Conservation (phyloP, 768 basidiomycete species). For the Daedaleopsis sinensis region DNA sequence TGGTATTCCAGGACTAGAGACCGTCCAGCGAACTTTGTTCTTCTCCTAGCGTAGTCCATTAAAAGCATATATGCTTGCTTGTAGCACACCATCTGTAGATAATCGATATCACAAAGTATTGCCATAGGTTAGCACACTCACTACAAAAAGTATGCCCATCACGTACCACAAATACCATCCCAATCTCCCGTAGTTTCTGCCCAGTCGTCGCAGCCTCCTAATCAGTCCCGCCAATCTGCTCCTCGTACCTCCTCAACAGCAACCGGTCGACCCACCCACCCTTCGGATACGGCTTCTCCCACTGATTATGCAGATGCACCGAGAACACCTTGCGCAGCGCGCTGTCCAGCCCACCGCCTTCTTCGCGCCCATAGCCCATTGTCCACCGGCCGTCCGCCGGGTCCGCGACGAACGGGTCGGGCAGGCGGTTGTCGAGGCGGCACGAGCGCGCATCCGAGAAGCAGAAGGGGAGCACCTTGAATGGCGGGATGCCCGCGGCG, state of each 20-base stretch:
- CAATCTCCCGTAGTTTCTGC: not conserved
- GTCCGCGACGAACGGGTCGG: slow-evolving; percentile 75
- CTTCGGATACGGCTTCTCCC: slow-evolving; percentile 84
- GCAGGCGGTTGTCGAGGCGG: slow-evolving; percentile 89
- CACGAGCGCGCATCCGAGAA: slow-evolving; percentile 92
- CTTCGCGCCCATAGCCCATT: slow-evolving; percentile 60
- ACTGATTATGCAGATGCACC: slow-evolving; percentile 95
- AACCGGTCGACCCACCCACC: slow-evolving; percentile 88
- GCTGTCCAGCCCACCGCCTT: slow-evolving; percentile 64
- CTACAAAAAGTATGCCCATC: too few species aligned
- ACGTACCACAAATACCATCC: too few species aligned
- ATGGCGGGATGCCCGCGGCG: slow-evolving; percentile 72
- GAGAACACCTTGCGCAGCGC: slow-evolving; percentile 76
- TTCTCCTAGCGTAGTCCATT: too few species aligned
- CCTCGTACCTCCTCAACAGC: slow-evolving; percentile 66
- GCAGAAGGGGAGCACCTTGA: slow-evolving; percentile 94
- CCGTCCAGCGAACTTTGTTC: too few species aligned
- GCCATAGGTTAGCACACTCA: too few species aligned
- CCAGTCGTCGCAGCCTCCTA: not conserved
- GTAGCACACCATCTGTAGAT: too few species aligned
- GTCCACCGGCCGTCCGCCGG: slow-evolving; percentile 64
- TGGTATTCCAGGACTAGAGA: too few species aligned
- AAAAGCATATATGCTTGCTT: too few species aligned
- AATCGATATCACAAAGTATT: too few species aligned
- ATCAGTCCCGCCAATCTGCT: slow-evolving; percentile 23